A percentile compares a stretch with the other conserved stretches of the same genome.
These are phyloP conservation scores for Telopea speciosissima DNA, from an alignment of 177 flowering plant genomes.

Conservation along the genomic window DNA sequence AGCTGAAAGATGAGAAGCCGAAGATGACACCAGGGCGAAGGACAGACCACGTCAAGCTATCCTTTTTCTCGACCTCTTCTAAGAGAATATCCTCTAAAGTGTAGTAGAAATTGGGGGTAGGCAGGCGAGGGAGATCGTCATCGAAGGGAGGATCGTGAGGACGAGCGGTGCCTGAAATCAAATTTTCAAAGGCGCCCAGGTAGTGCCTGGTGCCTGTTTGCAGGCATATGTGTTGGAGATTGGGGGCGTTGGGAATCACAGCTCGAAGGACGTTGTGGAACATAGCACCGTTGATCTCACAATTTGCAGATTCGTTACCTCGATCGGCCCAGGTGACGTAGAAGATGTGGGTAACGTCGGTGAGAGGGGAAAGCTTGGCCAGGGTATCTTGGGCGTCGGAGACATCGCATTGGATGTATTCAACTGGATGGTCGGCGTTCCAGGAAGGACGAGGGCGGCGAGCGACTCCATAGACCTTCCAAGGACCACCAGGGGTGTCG, in stretches of 20 bases:
- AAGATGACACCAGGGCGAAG: conserved; percentile 56
- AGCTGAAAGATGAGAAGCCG: conserved; percentile 65
- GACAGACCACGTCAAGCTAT: conserved; percentile 57
- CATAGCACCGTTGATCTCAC: conserved; percentile 50
- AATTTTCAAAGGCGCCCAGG: conserved; percentile 38
- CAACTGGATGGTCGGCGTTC: conserved; percentile 39
- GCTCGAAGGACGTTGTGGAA: conserved; percentile 51
- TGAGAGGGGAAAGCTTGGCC: conserved; percentile 43
- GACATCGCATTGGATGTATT: conserved; percentile 63
- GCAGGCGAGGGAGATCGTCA: conserved; percentile 62
- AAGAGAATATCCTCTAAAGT: conserved; percentile 53
- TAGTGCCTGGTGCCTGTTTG: conserved; percentile 72
- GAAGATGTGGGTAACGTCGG: conserved; percentile 60
- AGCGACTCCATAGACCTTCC: conserved; percentile 70
- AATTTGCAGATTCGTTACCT: conserved; percentile 38
- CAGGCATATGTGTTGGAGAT: conserved; percentile 61
- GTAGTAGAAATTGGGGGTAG: conserved; percentile 54
- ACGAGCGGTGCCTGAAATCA: conserved; percentile 19
- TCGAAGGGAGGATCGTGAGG: conserved; percentile 54
- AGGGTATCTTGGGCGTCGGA: conserved; percentile 31
- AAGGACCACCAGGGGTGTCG: conserved; percentile 71
- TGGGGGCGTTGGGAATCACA: conserved; percentile 51
- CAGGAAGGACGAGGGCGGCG: conserved; percentile 53
- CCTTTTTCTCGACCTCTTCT: conserved; percentile 40
- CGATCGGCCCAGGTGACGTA: conserved; percentile 43